A percentile compares a stretch with the other conserved stretches of the same genome.
Conservation (phyloP, 2,329 filamentous ascomycete species). For the Dothideomycetes sp. region DNA sequence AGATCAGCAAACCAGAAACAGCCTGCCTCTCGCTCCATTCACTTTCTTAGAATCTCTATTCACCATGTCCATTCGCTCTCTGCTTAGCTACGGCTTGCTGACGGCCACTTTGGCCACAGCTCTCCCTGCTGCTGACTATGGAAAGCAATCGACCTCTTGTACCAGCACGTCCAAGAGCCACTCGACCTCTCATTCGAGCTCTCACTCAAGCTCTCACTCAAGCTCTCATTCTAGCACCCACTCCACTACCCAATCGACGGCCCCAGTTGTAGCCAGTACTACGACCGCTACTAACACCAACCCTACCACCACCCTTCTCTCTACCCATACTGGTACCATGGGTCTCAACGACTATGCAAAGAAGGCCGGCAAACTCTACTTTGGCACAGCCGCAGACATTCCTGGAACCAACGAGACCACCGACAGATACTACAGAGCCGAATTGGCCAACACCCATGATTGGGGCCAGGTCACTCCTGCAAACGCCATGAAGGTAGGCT, state of each 20-base stretch:
- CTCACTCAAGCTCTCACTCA: constrained; percentile 4
- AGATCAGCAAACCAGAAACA: constrained; percentile 5
- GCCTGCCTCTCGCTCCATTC: neutral
- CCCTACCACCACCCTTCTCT: constrained; percentile 8
- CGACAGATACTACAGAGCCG: constrained; percentile 46
- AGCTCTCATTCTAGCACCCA: neutral
- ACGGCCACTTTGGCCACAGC: constrained; percentile 8
- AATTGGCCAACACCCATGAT: constrained; percentile 47
- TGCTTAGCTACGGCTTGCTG: constrained; percentile 11
- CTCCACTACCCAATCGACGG: constrained; percentile 1
- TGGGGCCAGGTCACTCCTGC: constrained; percentile 58
- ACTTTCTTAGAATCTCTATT: constrained; percentile 1
- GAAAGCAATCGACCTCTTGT: constrained; percentile 5
- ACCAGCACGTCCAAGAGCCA: constrained; percentile 3
- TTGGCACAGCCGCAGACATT: constrained; percentile 52
- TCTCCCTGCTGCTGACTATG: constrained; percentile 6
- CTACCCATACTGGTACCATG: constrained; percentile 1
- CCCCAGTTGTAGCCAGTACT: constrained; percentile 1
- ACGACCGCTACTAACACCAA: constrained; percentile 7
- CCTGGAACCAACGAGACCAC: constrained; percentile 35
- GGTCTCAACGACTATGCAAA: constrained; percentile 46
- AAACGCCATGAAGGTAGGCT: constrained; percentile 46
- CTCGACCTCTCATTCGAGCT: neutral
- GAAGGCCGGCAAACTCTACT: constrained; percentile 45
- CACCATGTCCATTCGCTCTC: constrained; percentile 12